Evolutionary conservation across 768 basidiomycete species (phyloP).

Genomic region (Pleurotus sapidus): DNA sequence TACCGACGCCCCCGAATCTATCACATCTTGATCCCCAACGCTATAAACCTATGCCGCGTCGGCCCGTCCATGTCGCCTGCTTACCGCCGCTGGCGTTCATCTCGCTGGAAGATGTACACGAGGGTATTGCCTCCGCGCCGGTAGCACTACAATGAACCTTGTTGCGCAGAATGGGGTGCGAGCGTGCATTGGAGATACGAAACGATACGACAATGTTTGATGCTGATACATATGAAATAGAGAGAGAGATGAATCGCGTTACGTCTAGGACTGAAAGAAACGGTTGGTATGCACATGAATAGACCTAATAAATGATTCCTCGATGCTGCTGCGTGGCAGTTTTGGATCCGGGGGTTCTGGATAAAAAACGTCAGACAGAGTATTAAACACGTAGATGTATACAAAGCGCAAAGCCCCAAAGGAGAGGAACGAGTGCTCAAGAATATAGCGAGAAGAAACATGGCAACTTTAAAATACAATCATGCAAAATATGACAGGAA

Average conservation of each 20-base stretch:
- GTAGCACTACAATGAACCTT: neutral
- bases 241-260: neutral
- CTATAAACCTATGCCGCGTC: too few relatives aligned
- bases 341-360: neutral
- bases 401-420: neutral
- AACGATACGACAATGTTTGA: conserved; percentile 4
- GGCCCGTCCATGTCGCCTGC: too few relatives aligned
- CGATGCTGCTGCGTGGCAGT: neutral
- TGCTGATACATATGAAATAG: conserved; percentile 1
- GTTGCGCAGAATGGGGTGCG: too few relatives aligned
- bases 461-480: conserved; percentile 1
- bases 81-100: too few relatives aligned
- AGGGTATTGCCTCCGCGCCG: neutral
- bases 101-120: too few relatives aligned
- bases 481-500: neutral
- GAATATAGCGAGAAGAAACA: neutral
- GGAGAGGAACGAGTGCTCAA: neutral
- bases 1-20: too few relatives aligned
- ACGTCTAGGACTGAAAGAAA: conserved; percentile 1
- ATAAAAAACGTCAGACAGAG: conserved; percentile 4
- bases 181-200: neutral
- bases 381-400: neutral
- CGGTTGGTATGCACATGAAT: conserved; percentile 5
- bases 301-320: conserved; percentile 1
- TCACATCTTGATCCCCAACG: too few relatives aligned